Conservation (phyloP, 495 filamentous ascomycete genomes). For the Entonaema liquescens region DNA sequence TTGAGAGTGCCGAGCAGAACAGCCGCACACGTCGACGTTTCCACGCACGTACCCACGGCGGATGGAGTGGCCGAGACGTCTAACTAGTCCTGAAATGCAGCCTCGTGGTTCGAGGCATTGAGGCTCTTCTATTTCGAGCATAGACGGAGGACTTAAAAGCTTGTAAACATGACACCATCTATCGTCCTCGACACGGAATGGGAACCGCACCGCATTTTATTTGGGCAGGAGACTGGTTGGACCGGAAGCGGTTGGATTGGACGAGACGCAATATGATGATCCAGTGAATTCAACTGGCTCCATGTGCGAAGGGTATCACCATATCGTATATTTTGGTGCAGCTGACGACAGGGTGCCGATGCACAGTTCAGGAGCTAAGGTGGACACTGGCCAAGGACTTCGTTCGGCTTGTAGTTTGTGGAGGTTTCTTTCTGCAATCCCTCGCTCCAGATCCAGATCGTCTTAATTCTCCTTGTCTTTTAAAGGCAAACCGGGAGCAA, state of each 20-base stretch:
- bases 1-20: conserved; percentile 10
- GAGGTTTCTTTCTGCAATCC: conserved; percentile 14
- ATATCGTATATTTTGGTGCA: conserved; percentile 41
- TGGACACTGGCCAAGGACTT: conserved; percentile 38
- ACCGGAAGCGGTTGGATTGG: conserved; percentile 26
- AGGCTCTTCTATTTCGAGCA: conserved; percentile 31
- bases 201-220: conserved; percentile 32
- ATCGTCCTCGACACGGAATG: conserved; percentile 14
- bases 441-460: conserved; percentile 39
- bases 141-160: conserved; percentile 3
- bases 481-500: background rate
- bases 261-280: conserved; percentile 36
- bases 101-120: conserved; percentile 22
- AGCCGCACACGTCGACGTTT: conserved; percentile 10
- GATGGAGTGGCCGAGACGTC: conserved; percentile 11
- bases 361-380: conserved; percentile 42
- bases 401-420: conserved; percentile 21
- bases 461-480: conserved; percentile 16
- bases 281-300: conserved; percentile 38
- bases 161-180: conserved; percentile 30
- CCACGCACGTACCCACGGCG: conserved; percentile 1
- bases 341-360: conserved; percentile 40
- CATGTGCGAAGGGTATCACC: conserved; percentile 40
- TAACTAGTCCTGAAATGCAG: conserved; percentile 19
- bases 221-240: conserved; percentile 25